phyloP scores from a whole-genome alignment of 202 grass and related monocot species.

The Zizania palustris region DNA sequence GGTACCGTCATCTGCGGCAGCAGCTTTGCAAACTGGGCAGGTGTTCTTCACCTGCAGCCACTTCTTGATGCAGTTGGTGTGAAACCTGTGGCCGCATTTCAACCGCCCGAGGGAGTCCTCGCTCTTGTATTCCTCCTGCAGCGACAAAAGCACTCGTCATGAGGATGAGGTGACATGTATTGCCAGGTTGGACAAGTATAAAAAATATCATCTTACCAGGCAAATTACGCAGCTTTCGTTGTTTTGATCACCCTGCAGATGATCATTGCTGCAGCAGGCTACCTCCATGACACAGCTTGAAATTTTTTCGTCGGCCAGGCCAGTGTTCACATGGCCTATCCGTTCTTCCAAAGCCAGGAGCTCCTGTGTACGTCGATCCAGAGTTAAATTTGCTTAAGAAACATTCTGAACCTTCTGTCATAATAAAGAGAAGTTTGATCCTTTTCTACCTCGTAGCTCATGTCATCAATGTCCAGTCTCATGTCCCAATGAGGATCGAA shows the following conservation, averaged over 20 bases:
- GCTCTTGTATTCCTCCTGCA: constrained; percentile 73
- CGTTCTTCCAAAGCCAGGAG: constrained; percentile 82
- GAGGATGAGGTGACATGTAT: not conserved
- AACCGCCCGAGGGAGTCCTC: constrained; percentile 53
- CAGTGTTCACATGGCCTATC: constrained; percentile 78
- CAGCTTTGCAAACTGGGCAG: constrained; percentile 91
- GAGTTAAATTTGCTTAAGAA: constrained; percentile 10
- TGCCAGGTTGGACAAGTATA: not conserved
- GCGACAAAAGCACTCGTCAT: not conserved
- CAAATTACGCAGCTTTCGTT: constrained; percentile 74
- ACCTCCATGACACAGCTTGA: constrained; percentile 66
- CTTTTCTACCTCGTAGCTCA: constrained; percentile 87
- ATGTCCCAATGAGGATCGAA: constrained; percentile 86
- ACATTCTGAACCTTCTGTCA: not conserved
- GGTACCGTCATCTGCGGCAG: constrained; percentile 41
- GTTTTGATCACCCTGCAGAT: constrained; percentile 38
- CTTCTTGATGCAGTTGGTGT: constrained; percentile 71
- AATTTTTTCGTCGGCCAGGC: constrained; percentile 66
- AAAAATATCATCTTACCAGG: constrained; percentile 67
- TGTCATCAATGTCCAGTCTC: constrained; percentile 91
- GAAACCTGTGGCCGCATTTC: constrained; percentile 78
- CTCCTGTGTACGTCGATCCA: constrained; percentile 57
- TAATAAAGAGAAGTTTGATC: not conserved
- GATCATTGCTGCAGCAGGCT: constrained; percentile 37
- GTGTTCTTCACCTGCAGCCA: constrained; percentile 86